These are phyloP conservation scores for Russula virescens DNA, from an alignment of 768 basidiomycete species.

Conservation along the genomic window DNA sequence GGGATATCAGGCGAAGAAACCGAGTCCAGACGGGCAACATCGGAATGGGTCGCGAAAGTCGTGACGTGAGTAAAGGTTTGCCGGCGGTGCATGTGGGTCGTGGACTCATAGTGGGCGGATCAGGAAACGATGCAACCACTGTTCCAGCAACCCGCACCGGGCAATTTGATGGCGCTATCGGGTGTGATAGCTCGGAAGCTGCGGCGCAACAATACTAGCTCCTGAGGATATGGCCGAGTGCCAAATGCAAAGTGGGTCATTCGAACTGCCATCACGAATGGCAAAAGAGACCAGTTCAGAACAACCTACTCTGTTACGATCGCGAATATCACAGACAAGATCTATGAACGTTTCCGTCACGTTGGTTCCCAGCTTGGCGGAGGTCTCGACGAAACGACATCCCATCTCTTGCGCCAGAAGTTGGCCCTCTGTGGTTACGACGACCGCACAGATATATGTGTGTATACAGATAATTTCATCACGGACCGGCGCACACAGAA, in stretches of 20 bases:
- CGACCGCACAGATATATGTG: background rate
- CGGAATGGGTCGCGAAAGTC: background rate
- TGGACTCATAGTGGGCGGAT: background rate
- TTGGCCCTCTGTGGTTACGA: constrained; percentile 68
- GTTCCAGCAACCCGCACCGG: constrained; percentile 19
- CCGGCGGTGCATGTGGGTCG: background rate
- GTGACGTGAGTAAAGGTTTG: background rate
- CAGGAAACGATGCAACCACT: constrained; percentile 8
- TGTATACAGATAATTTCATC: too few species aligned
- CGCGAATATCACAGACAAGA: constrained; percentile 88
- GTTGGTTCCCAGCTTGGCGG: constrained; percentile 92
- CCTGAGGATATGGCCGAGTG: background rate
- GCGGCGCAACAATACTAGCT: constrained; percentile 9
- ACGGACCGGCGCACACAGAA: too few species aligned
- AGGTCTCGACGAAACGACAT: constrained; percentile 93
- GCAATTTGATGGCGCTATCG: constrained; percentile 1
- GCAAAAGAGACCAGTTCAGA: background rate
- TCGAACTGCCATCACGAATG: background rate
- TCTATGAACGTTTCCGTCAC: constrained; percentile 92
- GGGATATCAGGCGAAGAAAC: background rate
- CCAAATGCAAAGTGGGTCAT: background rate
- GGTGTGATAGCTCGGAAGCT: background rate
- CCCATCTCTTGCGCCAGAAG: constrained; percentile 90
- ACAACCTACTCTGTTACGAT: constrained; percentile 78
- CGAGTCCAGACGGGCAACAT: background rate